Percentiles rank a stretch among this genome's conserved stretches.
Conservation (phyloP, 495 filamentous ascomycete species). For the Penicillium paxilli region DNA sequence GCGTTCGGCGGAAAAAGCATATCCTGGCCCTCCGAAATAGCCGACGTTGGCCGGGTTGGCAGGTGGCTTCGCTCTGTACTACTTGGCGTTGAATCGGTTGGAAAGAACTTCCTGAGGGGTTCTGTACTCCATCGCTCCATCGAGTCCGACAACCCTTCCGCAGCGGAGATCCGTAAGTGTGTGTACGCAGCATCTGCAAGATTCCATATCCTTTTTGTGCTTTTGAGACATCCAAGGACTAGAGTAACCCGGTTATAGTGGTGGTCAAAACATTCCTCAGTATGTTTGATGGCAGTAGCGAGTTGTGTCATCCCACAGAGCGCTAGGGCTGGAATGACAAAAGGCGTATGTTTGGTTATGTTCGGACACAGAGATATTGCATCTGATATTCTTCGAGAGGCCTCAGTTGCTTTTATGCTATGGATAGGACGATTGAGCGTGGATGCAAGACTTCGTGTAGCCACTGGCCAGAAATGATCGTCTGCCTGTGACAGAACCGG, state of each 20-base stretch:
- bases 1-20: constrained; percentile 28
- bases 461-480: constrained; percentile 28
- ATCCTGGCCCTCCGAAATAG: constrained; percentile 26
- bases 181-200: constrained; percentile 31
- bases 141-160: constrained; percentile 32
- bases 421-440: constrained; percentile 40
- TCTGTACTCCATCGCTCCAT: constrained; percentile 35
- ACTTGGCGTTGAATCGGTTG: constrained; percentile 19
- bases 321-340: constrained; percentile 32
- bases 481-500: constrained; percentile 26
- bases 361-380: constrained; percentile 39
- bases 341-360: constrained; percentile 38
- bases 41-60: constrained; percentile 9
- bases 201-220: constrained; percentile 33
- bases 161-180: constrained; percentile 30
- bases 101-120: constrained; percentile 26
- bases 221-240: constrained; percentile 40
- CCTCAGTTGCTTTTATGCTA: constrained; percentile 45
- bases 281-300: constrained; percentile 35
- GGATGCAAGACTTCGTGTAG: constrained; percentile 33
- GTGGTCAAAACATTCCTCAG: constrained; percentile 41
- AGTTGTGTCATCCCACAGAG: constrained; percentile 43
- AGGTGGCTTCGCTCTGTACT: constrained; percentile 20
- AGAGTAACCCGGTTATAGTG: constrained; percentile 44
- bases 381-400: constrained; percentile 39